phyloP scores from a whole-genome alignment of 805 yeast species.

The Yarrowia keelungensis region DNA sequence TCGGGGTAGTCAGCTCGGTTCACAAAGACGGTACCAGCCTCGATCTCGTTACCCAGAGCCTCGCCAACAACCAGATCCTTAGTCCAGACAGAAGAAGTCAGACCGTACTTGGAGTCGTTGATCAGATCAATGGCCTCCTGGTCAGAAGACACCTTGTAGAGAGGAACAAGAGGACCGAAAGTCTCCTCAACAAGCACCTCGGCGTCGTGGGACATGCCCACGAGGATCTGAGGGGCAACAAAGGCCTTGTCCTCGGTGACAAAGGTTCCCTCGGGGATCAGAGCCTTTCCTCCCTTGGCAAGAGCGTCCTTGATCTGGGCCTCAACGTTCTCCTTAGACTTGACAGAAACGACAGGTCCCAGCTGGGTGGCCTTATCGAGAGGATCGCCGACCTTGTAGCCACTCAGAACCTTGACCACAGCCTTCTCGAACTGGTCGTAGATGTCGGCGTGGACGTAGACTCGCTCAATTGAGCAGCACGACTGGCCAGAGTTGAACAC shows the following conservation, averaged over 20 bases:
- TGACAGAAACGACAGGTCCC: constrained; percentile 65
- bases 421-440: constrained; percentile 70
- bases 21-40: constrained; percentile 70
- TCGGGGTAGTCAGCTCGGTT: constrained; percentile 72
- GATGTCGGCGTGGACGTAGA: constrained; percentile 76
- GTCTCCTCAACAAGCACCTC: constrained; percentile 80
- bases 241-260: constrained; percentile 70
- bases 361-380: constrained; percentile 72
- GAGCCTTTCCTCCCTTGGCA: constrained; percentile 60
- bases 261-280: constrained; percentile 59
- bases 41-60: constrained; percentile 61
- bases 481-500: constrained; percentile 91
- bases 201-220: constrained; percentile 67
- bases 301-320: constrained; percentile 58
- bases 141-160: constrained; percentile 70
- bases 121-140: constrained; percentile 79
- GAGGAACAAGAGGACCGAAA: constrained; percentile 86
- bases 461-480: constrained; percentile 91
- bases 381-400: constrained; percentile 78
- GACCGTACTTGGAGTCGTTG: constrained; percentile 79
- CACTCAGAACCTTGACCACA: constrained; percentile 58
- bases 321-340: constrained; percentile 57
- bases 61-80: constrained; percentile 72
- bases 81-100: constrained; percentile 89
- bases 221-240: constrained; percentile 79